A percentile compares a stretch with the other conserved stretches of the same genome.
Evolutionary conservation across 177 flowering plant genomes (phyloP).

Genomic region (Tripterygium wilfordii): DNA sequence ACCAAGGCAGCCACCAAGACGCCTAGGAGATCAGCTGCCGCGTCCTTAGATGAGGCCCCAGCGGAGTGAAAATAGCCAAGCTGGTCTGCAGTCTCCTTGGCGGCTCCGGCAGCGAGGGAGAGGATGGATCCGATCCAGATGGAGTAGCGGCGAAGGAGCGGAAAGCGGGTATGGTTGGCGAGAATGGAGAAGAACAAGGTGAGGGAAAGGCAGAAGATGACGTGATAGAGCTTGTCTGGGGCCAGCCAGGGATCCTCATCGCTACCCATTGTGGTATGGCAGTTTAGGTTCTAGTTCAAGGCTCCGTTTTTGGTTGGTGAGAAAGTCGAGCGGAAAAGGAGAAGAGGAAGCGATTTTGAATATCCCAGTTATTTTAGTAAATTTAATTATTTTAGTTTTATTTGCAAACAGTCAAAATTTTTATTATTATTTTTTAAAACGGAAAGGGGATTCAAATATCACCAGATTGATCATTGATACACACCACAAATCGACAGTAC

Average conservation of each 20-base stretch:
- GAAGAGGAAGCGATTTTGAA: no score
- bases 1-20: conserved; percentile 17
- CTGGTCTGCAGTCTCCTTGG: conserved; percentile 67
- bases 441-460: no score
- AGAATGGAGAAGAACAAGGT: conserved; percentile 37
- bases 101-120: conserved; percentile 75
- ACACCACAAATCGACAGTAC: no score
- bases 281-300: no score
- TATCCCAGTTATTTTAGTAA: no score
- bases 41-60: conserved; percentile 30
- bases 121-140: conserved; percentile 44
- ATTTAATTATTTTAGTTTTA: no score
- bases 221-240: conserved; percentile 69
- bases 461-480: no score
- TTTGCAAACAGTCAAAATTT: no score
- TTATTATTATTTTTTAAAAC: no score
- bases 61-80: conserved; percentile 25
- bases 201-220: conserved; percentile 70
- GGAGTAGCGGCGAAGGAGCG: conserved; percentile 48
- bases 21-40: conserved; percentile 22
- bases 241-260: conserved; percentile 85
- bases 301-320: no score
- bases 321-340: no score
- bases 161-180: conserved; percentile 29
- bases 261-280: no score